Conservation (phyloP, 805 yeast species). For the Candida succiphila region DNA sequence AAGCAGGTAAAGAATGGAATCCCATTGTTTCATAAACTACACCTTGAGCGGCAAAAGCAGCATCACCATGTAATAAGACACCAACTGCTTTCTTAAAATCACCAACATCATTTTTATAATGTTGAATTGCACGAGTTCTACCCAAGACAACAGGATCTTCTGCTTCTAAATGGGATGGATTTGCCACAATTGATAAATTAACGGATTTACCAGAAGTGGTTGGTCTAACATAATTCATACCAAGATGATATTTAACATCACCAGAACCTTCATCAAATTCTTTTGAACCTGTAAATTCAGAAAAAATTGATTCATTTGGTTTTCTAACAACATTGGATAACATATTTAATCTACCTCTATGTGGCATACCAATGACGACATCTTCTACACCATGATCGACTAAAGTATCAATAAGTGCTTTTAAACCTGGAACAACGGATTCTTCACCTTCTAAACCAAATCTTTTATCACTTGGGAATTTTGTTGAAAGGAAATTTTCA, state of each 20-base stretch:
- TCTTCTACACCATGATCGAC: slow-evolving; percentile 93
- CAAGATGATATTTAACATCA: slow-evolving; percentile 97
- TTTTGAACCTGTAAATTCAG: slow-evolving; percentile 89
- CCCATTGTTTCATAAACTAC: slow-evolving; percentile 98
- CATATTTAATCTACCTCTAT: slow-evolving; percentile 97
- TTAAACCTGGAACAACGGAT: slow-evolving; percentile 92
- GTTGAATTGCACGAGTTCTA: slow-evolving; percentile 93
- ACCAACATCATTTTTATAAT: slow-evolving; percentile 80
- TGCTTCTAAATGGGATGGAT: slow-evolving; percentile 98
- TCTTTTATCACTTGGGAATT: slow-evolving; percentile 97
- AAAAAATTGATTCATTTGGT: slow-evolving; percentile 95
- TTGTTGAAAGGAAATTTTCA: slow-evolving; percentile 85
- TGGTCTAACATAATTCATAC: slow-evolving; percentile 99
- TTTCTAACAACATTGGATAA: slow-evolving; percentile 96
- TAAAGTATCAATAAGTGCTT: slow-evolving; percentile 87
- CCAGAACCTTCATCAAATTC: slow-evolving; percentile 95
- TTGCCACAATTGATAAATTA: slow-evolving; percentile 91
- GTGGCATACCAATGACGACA: slow-evolving; percentile 98
- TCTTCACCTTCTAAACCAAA: slow-evolving; percentile 99
- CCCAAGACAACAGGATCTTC: slow-evolving; percentile 99
- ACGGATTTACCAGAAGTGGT: slow-evolving; percentile 97
- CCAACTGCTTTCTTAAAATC: slow-evolving; percentile 81
- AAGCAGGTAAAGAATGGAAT: slow-evolving; percentile 83
- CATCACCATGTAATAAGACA: slow-evolving; percentile 95
- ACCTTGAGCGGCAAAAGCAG: slow-evolving; percentile 99